phyloP scores from a whole-genome alignment of 768 basidiomycete species.

The Macrolepiota fuliginosa region DNA sequence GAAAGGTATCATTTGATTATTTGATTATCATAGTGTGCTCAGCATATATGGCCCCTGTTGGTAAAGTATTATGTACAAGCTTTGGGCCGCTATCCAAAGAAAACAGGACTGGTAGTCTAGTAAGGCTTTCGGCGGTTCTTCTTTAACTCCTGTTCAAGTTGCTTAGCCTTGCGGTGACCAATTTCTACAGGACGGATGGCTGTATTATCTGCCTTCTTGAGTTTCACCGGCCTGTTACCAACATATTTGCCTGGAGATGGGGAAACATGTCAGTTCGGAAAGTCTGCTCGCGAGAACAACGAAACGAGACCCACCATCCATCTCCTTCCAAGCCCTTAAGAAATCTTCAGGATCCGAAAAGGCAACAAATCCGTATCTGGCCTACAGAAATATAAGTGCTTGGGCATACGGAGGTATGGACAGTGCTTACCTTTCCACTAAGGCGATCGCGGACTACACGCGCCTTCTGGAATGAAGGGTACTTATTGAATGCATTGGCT shows the following conservation, averaged over 20 bases:
- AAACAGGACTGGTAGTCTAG: slow-evolving; percentile 28
- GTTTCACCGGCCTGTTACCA: slow-evolving; percentile 93
- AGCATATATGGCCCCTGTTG: neutral
- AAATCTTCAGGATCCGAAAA: slow-evolving; percentile 99
- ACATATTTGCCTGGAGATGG: slow-evolving; percentile 82
- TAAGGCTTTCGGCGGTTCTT: slow-evolving; percentile 90
- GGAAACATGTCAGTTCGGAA: neutral
- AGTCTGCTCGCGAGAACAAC: neutral
- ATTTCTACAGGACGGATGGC: slow-evolving; percentile 91
- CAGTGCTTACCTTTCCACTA: slow-evolving; percentile 74
- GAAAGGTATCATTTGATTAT: no score
- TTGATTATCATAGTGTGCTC: no score
- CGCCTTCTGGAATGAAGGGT: slow-evolving; percentile 90
- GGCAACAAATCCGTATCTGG: slow-evolving; percentile 95
- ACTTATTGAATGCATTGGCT: slow-evolving; percentile 90
- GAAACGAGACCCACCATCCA: slow-evolving; percentile 72
- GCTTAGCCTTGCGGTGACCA: slow-evolving; percentile 87
- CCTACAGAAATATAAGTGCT: slow-evolving; percentile 41
- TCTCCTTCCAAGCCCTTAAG: slow-evolving; percentile 97
- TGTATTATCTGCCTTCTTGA: slow-evolving; percentile 90
- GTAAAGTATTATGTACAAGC: neutral
- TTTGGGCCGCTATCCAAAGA: neutral
- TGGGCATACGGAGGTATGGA: neutral
- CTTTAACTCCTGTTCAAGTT: slow-evolving; percentile 88
- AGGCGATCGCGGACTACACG: slow-evolving; percentile 93